Percentiles rank a stretch among this genome's conserved stretches.
Conservation (phyloP, 2,329 filamentous ascomycete genomes). For the Periglandula ipomoeae region DNA sequence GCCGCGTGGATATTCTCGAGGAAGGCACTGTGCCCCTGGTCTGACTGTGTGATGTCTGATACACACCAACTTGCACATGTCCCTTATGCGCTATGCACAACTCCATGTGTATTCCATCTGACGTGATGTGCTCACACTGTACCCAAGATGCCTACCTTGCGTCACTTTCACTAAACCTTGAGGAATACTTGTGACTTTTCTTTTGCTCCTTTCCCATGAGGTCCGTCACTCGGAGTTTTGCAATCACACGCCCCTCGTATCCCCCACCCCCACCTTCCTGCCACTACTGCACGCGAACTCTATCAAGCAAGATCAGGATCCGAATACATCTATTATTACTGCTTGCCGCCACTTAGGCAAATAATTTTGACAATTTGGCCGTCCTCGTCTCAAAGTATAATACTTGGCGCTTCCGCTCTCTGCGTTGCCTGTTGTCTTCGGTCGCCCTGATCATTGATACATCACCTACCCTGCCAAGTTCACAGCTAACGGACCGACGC, state of each 20-base stretch:
- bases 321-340: neutral
- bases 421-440: neutral
- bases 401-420: neutral
- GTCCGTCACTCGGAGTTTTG: neutral
- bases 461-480: neutral
- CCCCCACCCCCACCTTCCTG: neutral
- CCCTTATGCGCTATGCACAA: too few species aligned
- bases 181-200: neutral
- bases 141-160: neutral
- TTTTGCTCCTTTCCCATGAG: too few species aligned
- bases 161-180: neutral
- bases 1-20: neutral
- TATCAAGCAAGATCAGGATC: neutral
- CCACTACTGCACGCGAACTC: neutral
- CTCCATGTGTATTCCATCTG: too few species aligned
- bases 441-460: neutral
- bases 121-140: neutral
- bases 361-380: neutral
- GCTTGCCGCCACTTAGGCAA: neutral
- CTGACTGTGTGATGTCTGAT: neutral
- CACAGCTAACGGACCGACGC: neutral
- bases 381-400: neutral
- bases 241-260: neutral
- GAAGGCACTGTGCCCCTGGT: neutral
- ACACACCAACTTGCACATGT: neutral